Evolutionary conservation across 345 rosid genomes (phyloP).

Genomic region (Aegle marmelos): DNA sequence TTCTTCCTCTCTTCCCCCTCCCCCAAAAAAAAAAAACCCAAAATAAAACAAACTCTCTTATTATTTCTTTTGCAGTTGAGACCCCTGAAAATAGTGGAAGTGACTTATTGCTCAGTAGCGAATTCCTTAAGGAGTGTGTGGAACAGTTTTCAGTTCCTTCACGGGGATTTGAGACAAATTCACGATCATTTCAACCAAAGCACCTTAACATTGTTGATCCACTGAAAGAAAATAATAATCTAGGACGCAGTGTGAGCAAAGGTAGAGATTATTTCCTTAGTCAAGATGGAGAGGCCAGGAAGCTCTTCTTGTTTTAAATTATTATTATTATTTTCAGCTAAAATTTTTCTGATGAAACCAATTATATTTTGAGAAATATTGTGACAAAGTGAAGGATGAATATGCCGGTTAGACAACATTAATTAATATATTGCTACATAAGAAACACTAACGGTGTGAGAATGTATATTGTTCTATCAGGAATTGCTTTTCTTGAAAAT

Average conservation of each 20-base stretch:
- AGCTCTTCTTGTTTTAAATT: neutral
- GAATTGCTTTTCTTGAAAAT: neutral
- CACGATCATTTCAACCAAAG: slow-evolving; percentile 60
- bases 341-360: neutral
- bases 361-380: neutral
- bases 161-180: slow-evolving; percentile 53
- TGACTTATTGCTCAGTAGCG: slow-evolving; percentile 59
- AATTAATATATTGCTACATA: neutral
- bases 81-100: slow-evolving; percentile 52
- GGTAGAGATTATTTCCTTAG: slow-evolving; percentile 33
- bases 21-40: too few relatives aligned
- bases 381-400: neutral
- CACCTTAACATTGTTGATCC: slow-evolving; percentile 90
- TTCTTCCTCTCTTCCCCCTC: neutral
- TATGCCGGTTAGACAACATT: neutral
- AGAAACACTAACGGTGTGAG: neutral
- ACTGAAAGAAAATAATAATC: slow-evolving; percentile 74
- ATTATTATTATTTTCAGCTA: neutral
- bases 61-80: slow-evolving; percentile 41
- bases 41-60: neutral
- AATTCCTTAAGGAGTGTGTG: slow-evolving; percentile 57
- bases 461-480: neutral
- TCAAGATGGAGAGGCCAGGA: neutral
- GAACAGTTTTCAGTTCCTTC: slow-evolving; percentile 58
- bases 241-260: slow-evolving; percentile 97